Evolutionary conservation across 2,329 filamentous ascomycete species (phyloP).

Genomic region (Xylariomycetidae sp.): DNA sequence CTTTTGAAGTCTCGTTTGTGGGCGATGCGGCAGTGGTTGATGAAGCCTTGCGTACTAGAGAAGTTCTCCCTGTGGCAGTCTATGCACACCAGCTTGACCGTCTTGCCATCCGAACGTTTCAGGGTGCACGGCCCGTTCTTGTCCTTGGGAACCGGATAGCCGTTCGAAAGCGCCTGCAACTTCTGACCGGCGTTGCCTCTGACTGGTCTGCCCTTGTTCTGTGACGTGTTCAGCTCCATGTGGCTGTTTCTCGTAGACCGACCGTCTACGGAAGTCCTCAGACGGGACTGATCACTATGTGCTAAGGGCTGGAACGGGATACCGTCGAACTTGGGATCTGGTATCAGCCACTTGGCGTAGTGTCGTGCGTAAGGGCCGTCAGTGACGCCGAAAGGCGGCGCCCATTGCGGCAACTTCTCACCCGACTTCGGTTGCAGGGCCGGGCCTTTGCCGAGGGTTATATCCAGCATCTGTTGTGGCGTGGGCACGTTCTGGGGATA

Average conservation of each 20-base stretch:
- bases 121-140: constrained; percentile 78
- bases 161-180: constrained; percentile 62
- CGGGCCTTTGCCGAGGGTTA: constrained; percentile 69
- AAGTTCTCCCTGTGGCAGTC: constrained; percentile 89
- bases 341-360: constrained; percentile 92
- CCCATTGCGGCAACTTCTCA: constrained; percentile 65
- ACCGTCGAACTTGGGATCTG: constrained; percentile 80
- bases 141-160: constrained; percentile 69
- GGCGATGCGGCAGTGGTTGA: constrained; percentile 96
- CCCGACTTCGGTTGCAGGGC: constrained; percentile 57
- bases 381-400: constrained; percentile 82
- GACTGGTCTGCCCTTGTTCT: constrained; percentile 43
- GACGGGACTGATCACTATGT: constrained; percentile 34
- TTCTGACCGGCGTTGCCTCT: constrained; percentile 52
- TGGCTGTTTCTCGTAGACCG: constrained; percentile 75
- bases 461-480: constrained; percentile 60
- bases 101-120: constrained; percentile 77
- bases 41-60: constrained; percentile 95
- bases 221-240: constrained; percentile 47
- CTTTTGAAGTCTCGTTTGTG: constrained; percentile 92
- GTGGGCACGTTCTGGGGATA: constrained; percentile 69
- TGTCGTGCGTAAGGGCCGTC: constrained; percentile 92
- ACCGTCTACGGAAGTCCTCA: constrained; percentile 54
- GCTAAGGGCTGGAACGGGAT: constrained; percentile 41
- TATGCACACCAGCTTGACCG: constrained; percentile 84